A percentile compares a stretch with the other conserved stretches of the same genome.
These are phyloP conservation scores for Trichosporon faecale DNA, from an alignment of 1,284 basidiomycete genomes.

Conservation along the genomic window DNA sequence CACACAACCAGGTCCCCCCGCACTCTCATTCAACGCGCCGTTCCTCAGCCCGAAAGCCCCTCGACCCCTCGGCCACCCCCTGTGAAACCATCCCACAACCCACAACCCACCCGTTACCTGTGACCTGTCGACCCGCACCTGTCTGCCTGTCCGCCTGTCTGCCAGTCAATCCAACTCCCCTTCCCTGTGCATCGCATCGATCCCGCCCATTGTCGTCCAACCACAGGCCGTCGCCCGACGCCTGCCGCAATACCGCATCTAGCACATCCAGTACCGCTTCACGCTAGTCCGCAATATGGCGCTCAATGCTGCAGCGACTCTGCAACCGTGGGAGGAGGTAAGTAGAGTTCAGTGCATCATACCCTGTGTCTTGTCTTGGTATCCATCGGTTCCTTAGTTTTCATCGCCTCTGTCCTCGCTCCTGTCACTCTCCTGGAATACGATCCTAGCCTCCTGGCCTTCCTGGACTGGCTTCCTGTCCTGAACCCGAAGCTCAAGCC, in stretches of 20 bases:
- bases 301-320: background rate
- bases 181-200: background rate
- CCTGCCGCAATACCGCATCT: slow-evolving; percentile 3
- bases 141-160: background rate
- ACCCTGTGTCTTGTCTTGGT: slow-evolving; percentile 6
- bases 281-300: slow-evolving; percentile 1
- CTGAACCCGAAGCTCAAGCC: background rate
- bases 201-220: background rate
- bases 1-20: background rate
- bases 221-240: background rate
- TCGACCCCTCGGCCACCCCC: background rate
- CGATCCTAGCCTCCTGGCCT: background rate
- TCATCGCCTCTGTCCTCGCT: slow-evolving; percentile 1
- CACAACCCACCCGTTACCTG: background rate
- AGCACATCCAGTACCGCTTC: background rate
- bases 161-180: background rate
- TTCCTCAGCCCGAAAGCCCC: background rate
- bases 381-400: slow-evolving; percentile 10
- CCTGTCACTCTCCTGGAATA: background rate
- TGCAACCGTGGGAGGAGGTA: slow-evolving; percentile 27
- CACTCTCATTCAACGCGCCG: background rate
- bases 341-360: slow-evolving; percentile 12
- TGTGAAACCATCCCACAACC: slow-evolving; percentile 1
- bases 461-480: background rate
- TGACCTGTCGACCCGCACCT: background rate